These are phyloP conservation scores for Globisporangium iwayamae DNA, from an alignment of 352 stramenopile genomes.

Conservation along the genomic window DNA sequence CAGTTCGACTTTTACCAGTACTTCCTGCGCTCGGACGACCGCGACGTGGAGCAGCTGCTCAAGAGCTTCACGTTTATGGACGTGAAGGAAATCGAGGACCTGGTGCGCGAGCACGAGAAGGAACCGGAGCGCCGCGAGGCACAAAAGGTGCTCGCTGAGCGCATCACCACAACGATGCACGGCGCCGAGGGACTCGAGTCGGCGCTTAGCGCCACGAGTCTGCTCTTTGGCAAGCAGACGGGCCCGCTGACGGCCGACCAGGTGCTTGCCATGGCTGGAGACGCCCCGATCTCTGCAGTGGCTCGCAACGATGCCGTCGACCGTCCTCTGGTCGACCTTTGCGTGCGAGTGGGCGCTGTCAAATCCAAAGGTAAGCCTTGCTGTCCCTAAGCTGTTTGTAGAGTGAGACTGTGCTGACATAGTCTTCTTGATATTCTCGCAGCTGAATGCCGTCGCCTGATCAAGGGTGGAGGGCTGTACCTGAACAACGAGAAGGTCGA, in stretches of 20 bases:
- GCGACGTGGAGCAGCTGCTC: slow-evolving; percentile 94
- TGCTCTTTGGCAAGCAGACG: slow-evolving; percentile 67
- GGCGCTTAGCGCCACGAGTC: slow-evolving; percentile 54
- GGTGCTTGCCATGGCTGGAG: slow-evolving; percentile 63
- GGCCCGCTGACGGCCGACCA: slow-evolving; percentile 59
- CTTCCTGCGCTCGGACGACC: slow-evolving; percentile 86
- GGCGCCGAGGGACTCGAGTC: slow-evolving; percentile 75
- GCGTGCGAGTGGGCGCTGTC: slow-evolving; percentile 80
- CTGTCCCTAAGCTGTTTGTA: background rate
- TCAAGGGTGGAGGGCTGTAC: slow-evolving; percentile 94
- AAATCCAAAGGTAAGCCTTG: slow-evolving; percentile 86
- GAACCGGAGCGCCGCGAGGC: slow-evolving; percentile 76
- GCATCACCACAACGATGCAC: slow-evolving; percentile 93
- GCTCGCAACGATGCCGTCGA: slow-evolving; percentile 55
- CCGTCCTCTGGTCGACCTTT: slow-evolving; percentile 89
- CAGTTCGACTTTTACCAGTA: slow-evolving; percentile 94
- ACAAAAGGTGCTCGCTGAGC: slow-evolving; percentile 66
- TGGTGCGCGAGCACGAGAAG: slow-evolving; percentile 76
- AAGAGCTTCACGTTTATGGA: slow-evolving; percentile 98
- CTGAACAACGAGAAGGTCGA: slow-evolving; percentile 88
- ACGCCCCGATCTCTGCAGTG: slow-evolving; percentile 47
- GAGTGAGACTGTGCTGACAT: background rate
- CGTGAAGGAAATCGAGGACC: slow-evolving; percentile 89
- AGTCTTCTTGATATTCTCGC: background rate
- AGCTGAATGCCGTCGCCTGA: slow-evolving; percentile 94